Evolutionary conservation across 2,329 filamentous ascomycete genomes (phyloP), one percentile per base, ranked within the genome.

Genomic region (Zasmidium angulare): DNA sequence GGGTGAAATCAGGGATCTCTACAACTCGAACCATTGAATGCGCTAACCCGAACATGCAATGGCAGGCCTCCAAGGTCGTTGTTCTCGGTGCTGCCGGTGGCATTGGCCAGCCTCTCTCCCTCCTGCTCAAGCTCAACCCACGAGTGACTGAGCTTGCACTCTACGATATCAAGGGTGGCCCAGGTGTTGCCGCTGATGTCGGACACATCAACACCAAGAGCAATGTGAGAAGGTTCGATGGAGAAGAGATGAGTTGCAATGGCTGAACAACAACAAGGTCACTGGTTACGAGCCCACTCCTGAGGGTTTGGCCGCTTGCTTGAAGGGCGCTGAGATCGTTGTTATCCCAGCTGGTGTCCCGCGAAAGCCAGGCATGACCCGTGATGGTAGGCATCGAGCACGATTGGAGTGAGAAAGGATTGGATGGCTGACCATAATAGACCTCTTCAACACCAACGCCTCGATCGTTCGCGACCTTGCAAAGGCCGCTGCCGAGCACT

Each of bases 371-470:
- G 95, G 95, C 82, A 99, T 99, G 95, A 96, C 90, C 82, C 93
- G 95, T 85, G 95, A 99, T 81, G 85, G 85, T 87, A 81, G 64
- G 79, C 55, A 50, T n/a, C 20, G 14, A 31, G 1, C 17, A 11
- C 21, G 53, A 4, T 17, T 10, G 14, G n/a, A 11, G 40, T 56
- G 56, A 51, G 62, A 40, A 12, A 24, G 17, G 9, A 52, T 10
- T 24, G n/a, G 4, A 12, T 14, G 11, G 17, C 50, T 52, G 50
- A 52, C 20, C 4, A 19, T 12, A 19, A 19, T 60, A 87, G 93
- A 99, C 78, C 89, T 99, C 67, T 99, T 99, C 92, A 98, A 98
- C 88, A 99, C 93, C 86, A 99, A 99, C 81, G 95, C 95, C 79
- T 96, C 91, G 77, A 99, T 99, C 79, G 95, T 99, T 78, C 93